phyloP scores from a whole-genome alignment of 140 eudicot species.

The Anethum foeniculum region DNA sequence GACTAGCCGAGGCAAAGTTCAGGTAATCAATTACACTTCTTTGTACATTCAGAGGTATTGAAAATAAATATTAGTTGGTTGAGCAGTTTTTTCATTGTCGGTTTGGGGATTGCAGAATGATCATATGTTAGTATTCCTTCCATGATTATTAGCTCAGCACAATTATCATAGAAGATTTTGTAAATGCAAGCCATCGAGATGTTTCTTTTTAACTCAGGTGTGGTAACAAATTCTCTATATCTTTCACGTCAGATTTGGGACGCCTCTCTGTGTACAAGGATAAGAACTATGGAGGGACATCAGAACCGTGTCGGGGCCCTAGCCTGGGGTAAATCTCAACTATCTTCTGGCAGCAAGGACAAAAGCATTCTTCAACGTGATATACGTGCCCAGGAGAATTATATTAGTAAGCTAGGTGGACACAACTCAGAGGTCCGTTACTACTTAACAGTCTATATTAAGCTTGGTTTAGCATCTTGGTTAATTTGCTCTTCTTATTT shows the following conservation, averaged over 20 bases:
- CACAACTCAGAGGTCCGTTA: constrained; percentile 82
- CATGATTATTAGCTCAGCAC: no score
- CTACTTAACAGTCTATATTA: background rate
- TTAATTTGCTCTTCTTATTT: background rate
- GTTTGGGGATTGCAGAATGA: no score
- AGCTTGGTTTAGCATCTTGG: constrained; percentile 3
- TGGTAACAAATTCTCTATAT: background rate
- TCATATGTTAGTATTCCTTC: no score
- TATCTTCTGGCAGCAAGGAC: constrained; percentile 93
- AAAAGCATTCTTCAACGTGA: constrained; percentile 86
- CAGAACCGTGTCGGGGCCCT: constrained; percentile 83
- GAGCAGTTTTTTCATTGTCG: background rate
- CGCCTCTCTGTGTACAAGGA: constrained; percentile 73
- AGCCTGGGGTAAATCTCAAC: constrained; percentile 76
- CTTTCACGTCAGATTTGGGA: constrained; percentile 62
- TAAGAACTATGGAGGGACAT: constrained; percentile 93
- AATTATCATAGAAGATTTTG: background rate
- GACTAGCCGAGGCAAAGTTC: constrained; percentile 74
- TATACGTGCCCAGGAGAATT: constrained; percentile 75
- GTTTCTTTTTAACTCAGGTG: background rate
- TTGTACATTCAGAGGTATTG: background rate
- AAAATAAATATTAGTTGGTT: background rate
- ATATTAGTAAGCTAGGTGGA: constrained; percentile 71
- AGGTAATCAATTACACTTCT: constrained; percentile 29
- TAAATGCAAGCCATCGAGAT: background rate